Evolutionary conservation across 495 filamentous ascomycete species (phyloP).

Genomic region (Xeromyces bisporus): DNA sequence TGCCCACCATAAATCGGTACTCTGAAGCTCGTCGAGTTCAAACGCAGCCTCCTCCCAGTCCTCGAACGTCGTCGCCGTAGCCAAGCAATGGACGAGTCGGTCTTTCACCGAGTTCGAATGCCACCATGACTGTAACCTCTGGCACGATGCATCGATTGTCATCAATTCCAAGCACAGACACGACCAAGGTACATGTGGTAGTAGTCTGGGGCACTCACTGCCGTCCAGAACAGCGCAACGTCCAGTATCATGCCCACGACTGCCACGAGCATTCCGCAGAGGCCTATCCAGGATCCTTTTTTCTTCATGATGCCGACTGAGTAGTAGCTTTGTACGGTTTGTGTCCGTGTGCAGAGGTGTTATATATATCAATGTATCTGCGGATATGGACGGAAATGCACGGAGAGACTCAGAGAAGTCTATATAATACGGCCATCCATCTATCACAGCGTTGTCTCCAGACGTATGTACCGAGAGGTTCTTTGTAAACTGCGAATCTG

Average conservation of each 20-base stretch:
- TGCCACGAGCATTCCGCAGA: conserved; percentile 24
- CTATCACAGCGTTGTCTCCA: no score
- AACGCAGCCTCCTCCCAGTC: conserved; percentile 72
- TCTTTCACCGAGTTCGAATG: conserved; percentile 21
- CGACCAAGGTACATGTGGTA: conserved; percentile 1
- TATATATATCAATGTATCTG: no score
- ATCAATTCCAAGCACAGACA: background rate
- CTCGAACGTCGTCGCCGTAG: conserved; percentile 50
- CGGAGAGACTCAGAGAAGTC: no score
- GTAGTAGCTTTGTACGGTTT: no score
- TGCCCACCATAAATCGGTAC: conserved; percentile 62
- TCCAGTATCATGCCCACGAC: conserved; percentile 41
- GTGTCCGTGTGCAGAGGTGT: no score
- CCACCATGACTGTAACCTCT: conserved; percentile 26
- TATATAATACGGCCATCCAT: no score
- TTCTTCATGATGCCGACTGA: no score
- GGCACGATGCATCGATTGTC: background rate
- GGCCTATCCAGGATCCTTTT: conserved; percentile 8
- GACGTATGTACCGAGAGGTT: no score
- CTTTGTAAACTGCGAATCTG: background rate
- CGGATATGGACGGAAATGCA: no score
- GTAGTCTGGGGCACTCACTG: conserved; percentile 23
- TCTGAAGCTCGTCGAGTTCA: conserved; percentile 59
- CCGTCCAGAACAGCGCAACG: conserved; percentile 46
- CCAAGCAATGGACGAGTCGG: conserved; percentile 26